Evolutionary conservation across 1,284 basidiomycete species (phyloP), one percentile per base, ranked within the genome.

Genomic region (Serendipita sp.): DNA sequence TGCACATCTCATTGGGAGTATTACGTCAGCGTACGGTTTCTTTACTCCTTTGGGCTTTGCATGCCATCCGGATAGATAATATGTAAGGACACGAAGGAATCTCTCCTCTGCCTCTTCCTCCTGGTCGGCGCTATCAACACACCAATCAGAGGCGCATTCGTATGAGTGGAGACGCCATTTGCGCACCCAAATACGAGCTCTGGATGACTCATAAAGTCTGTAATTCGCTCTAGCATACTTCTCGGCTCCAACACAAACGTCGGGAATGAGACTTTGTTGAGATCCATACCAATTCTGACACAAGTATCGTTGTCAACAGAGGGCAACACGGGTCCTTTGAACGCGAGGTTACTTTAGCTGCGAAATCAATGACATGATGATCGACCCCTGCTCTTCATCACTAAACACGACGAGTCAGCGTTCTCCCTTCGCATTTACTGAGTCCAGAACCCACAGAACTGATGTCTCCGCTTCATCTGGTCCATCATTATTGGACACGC

Each of bases 11-110:
- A 49, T 22, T n/a, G 45, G n/a, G 29, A 49, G n/a, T 49, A 49
- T 6, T 49, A 44, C 44, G 32, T 26, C 6, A 63, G 78, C 87
- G 74, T 70, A 93, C 82, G 95, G 95, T 77, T 99, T 99, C 87
- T 99, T 99, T 67, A 99, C 96, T 62, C 95, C 95, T 75, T 93
- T 96, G 45, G 95, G 94, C 76, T 99, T 98, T 77, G 98, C 96
- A 75, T 99, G 96, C 95, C 95, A 99, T 50, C 95, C 95, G n/a
- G 91, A 90, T 50, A 98, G 85, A 72, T 98, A 99, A 74, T 96
- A 98, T 64, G 91, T 87, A 61, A 97, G 80, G 2, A 98, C 91
- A 63, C 87, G 82, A 66, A 97, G 79, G 74, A 98, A 98, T 43
- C 96, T 81, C 71, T 96, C 91, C 72, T 96, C 88, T 41, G 92